Evolutionary conservation across 2,329 filamentous ascomycete species (phyloP), one percentile per base, ranked within the genome.

Genomic region (Fragosphaeria purpurea): DNA sequence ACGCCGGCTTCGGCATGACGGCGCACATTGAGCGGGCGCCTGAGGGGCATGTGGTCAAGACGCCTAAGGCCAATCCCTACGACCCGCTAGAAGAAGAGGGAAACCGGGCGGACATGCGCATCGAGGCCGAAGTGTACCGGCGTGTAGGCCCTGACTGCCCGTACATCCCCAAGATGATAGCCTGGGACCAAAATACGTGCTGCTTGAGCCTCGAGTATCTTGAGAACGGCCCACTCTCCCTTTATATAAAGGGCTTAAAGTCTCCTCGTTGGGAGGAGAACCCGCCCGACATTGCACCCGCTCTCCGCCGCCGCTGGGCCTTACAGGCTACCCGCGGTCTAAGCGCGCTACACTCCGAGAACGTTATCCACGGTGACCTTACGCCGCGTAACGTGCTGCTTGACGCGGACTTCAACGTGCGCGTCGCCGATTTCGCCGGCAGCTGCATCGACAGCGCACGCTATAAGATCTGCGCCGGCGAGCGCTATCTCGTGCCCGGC

Each of bases 371-470:
- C 32, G 10, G 30, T 38, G 38, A 50, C 38, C 39, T 42, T n/a
- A 40, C 38, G n/a, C 43, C 48, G 8, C 42, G 42, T 4, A 46
- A 46, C 38, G 30, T 50, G 6, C 43, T 50, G 3, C 43, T 46
- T 4, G 48, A 34, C 13, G 31, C 35, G n/a, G 42, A n/a, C 7
- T 13, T 41, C 3, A 50, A 45, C 31, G 30, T 50, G 6, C 32
- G 42, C 37, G 12, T 45, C 12, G 41, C 47, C 41, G 47, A 44
- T 37, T 47, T 47, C 33, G 45, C 37, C 10, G 45, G 45, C 45
- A 47, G 45, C 30, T 12, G 37, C n/a, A 8, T 33, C 37, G 45
- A 47, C 37, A 35, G 45, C 35, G 35, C 9, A 30, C 9, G 22
- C 6, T 47, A 47, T 37, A 33, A 41, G 22, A 30, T 47, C 12